Evolutionary conservation across 805 yeast species (phyloP), one percentile per base, ranked within the genome.

Genomic region (Myxozyma sirexii): DNA sequence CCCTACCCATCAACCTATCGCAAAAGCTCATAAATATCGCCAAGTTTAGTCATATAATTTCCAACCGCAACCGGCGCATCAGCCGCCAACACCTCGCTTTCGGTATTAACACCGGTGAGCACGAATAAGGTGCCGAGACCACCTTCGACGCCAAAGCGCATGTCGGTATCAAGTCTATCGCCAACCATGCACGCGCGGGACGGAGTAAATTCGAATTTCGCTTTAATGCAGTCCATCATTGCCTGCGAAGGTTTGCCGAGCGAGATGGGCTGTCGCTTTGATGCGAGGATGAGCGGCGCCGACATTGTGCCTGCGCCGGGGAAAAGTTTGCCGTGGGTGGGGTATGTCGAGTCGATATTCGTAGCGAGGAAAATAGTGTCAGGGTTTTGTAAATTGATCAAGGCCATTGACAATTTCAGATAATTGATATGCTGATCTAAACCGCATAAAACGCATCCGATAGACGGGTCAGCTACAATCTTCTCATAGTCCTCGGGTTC

Each of bases 291-390:
- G 17, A 90, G 84, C 0, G 91, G 80, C 66, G 90, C 88, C 45
- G 93, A 85, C 65, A 90, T 82, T 1, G 97, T 86, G 0, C 99
- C 99, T 1, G 99, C 98, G 31, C 99, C 99, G 19, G 97, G 96
- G 51, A 94, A 80, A 50, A 89, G 81, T 67, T 83, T 79, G 0
- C 96, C 97, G 73, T 88, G 86, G 59, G 88, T 83, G 1, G 99
- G 99, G 77, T 85, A 94, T 0, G 99, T 94, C 1, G 97, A 87
- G 74, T 94, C 99, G 44, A 89, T 88, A 73, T 94, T 94, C 4
- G 98, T 94, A 23, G 97, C 98, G 64, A 94, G 79, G 73, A 90
- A 94, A 33, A 85, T 81, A 2, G 90, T 79, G 42, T 77, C 74
- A 51, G 85, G 84, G 59, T 85, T 82, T 62, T 80, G 78, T 52